A percentile compares a stretch with the other conserved stretches of the same genome.
Conservation (phyloP, 495 filamentous ascomycete species). For the Pyrenula aspistea region DNA sequence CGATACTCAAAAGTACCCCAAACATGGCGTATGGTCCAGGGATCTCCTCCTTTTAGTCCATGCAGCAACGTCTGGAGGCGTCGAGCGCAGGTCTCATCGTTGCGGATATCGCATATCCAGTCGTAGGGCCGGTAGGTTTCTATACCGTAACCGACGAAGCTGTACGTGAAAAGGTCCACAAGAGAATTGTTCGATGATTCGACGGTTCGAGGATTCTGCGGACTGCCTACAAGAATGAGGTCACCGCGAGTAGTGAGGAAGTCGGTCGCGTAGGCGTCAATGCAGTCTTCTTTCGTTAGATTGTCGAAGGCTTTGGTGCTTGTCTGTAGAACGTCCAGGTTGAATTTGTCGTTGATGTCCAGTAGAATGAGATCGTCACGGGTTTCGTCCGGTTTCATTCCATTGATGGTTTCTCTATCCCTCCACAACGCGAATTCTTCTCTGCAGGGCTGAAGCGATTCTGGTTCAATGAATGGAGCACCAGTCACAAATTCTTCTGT, state of each 20-base stretch:
- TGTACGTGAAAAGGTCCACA: neutral
- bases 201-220: no score
- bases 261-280: neutral
- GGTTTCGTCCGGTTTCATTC: no score
- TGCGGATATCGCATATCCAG: neutral
- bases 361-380: no score
- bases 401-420: no score
- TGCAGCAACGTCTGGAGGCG: no score
- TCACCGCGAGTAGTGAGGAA: neutral
- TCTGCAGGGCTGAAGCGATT: no score
- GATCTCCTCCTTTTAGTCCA: no score
- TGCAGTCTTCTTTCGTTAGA: neutral
- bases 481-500: conserved; percentile 11
- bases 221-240: no score
- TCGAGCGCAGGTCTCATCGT: neutral
- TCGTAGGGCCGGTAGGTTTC: neutral
- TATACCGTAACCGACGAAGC: neutral
- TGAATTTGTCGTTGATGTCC: no score
- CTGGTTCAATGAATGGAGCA: no score
- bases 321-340: neutral
- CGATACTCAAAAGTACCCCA: neutral
- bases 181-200: neutral
- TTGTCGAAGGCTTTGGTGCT: neutral
- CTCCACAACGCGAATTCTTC: no score
- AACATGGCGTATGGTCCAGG: no score